Evolutionary conservation across 2,329 filamentous ascomycete genomes (phyloP).

Genomic region (Aspergillus clavatus): DNA sequence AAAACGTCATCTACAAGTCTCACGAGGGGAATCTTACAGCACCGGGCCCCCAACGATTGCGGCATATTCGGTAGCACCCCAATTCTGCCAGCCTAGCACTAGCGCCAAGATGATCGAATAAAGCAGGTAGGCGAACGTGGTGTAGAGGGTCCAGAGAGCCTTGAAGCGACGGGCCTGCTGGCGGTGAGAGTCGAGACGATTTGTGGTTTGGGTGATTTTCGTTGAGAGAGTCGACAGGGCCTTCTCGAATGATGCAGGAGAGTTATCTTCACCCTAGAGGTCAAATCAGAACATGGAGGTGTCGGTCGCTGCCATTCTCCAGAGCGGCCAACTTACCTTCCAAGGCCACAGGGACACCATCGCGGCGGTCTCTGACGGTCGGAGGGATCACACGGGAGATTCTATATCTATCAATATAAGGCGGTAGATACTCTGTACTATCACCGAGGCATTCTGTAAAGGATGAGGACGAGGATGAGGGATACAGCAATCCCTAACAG

Average conservation of each 20-base stretch:
- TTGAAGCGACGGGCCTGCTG: constrained; percentile 71
- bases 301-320: background rate
- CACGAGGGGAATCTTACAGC: constrained; percentile 50
- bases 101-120: constrained; percentile 76
- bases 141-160: constrained; percentile 85
- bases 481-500: background rate
- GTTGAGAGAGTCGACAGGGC: constrained; percentile 72
- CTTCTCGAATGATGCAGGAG: constrained; percentile 90
- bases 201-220: constrained; percentile 73
- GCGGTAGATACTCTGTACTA: constrained; percentile 1
- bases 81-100: constrained; percentile 76
- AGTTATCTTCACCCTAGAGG: constrained; percentile 66
- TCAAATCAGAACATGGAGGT: constrained; percentile 4
- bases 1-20: background rate
- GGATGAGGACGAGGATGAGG: background rate
- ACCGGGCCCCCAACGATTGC: constrained; percentile 73
- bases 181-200: constrained; percentile 68
- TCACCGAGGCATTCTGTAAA: background rate
- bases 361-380: constrained; percentile 9
- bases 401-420: background rate
- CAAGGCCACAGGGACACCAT: constrained; percentile 89
- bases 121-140: constrained; percentile 83
- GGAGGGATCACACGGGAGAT: constrained; percentile 1
- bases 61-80: constrained; percentile 72
- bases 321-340: constrained; percentile 52